phyloP scores from a whole-genome alignment of 495 filamentous ascomycete genomes.

The Penicillium argentinense region DNA sequence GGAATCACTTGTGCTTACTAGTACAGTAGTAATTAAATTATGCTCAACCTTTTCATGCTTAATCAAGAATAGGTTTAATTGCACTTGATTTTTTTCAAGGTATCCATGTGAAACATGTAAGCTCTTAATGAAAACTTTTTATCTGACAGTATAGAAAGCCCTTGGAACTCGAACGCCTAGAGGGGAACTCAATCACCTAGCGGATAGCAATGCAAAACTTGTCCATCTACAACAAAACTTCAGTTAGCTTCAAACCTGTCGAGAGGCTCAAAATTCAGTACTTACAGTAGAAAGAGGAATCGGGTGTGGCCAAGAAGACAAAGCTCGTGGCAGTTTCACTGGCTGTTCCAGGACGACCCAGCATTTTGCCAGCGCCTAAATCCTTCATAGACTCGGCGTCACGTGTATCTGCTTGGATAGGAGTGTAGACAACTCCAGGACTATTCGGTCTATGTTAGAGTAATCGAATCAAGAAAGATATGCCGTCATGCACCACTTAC shows the following conservation, averaged over 20 bases:
- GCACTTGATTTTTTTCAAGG: too few species aligned
- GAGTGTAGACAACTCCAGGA: slow-evolving; percentile 58
- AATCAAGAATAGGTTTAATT: too few species aligned
- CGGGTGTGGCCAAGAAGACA: slow-evolving; percentile 58
- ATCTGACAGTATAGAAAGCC: too few species aligned
- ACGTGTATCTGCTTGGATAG: slow-evolving; percentile 54
- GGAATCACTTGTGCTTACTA: too few species aligned
- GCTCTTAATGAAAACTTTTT: too few species aligned
- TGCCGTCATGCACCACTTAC: slow-evolving; percentile 35
- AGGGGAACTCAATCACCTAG: slow-evolving; percentile 44
- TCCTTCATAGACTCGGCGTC: slow-evolving; percentile 51
- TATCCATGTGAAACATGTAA: too few species aligned
- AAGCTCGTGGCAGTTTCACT: slow-evolving; percentile 62
- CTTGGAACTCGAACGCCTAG: too few species aligned
- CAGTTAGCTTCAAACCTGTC: too few species aligned
- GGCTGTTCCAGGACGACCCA: slow-evolving; percentile 57
- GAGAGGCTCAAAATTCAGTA: too few species aligned
- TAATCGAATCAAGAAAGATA: not conserved
- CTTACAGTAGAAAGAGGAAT: slow-evolving; percentile 53
- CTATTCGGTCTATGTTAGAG: slow-evolving; percentile 13
- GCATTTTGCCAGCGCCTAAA: slow-evolving; percentile 34
- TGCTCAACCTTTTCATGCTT: too few species aligned
- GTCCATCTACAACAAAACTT: too few species aligned
- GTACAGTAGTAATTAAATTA: too few species aligned
- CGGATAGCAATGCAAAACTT: slow-evolving; percentile 53